Percentiles rank a stretch among this genome's conserved stretches.
Conservation (phyloP, 257 asterid species). For the Fraxinus excelsior region DNA sequence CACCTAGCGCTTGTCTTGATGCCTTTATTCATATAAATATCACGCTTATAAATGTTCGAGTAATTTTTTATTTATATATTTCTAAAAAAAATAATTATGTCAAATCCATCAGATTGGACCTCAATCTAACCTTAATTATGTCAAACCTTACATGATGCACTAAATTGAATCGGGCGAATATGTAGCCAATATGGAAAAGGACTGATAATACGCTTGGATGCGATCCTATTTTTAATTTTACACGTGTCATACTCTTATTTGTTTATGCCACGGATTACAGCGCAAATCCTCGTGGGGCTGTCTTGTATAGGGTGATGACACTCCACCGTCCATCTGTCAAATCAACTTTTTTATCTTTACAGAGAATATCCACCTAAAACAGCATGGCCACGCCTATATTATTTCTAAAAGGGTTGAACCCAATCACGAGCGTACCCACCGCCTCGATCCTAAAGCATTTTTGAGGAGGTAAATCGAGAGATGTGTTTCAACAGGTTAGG, state of each 20-base stretch:
- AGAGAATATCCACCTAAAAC: slow-evolving; percentile 2
- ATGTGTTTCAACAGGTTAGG: too few relatives aligned
- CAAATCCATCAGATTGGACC: neutral
- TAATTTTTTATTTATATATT: neutral
- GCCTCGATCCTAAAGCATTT: too few relatives aligned
- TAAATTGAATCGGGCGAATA: neutral
- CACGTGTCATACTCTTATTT: slow-evolving; percentile 16
- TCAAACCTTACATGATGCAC: slow-evolving; percentile 7
- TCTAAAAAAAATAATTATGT: neutral
- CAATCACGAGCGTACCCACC: too few relatives aligned
- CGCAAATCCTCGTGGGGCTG: slow-evolving; percentile 20
- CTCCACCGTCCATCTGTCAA: slow-evolving; percentile 29
- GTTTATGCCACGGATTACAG: slow-evolving; percentile 17
- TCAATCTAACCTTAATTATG: neutral
- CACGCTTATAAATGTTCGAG: too few relatives aligned
- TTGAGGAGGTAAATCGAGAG: too few relatives aligned
- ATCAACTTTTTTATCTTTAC: slow-evolving; percentile 32
- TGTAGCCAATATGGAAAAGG: slow-evolving; percentile 14
- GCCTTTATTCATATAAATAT: too few relatives aligned
- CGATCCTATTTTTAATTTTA: neutral
- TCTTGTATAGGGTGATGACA: neutral
- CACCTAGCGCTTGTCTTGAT: too few relatives aligned
- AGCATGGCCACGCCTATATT: neutral
- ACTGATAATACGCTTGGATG: neutral
- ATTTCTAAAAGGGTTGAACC: neutral